These are phyloP conservation scores for Tolypocladium pustulatum DNA, from an alignment of 2,329 filamentous ascomycete genomes.

Conservation along the genomic window DNA sequence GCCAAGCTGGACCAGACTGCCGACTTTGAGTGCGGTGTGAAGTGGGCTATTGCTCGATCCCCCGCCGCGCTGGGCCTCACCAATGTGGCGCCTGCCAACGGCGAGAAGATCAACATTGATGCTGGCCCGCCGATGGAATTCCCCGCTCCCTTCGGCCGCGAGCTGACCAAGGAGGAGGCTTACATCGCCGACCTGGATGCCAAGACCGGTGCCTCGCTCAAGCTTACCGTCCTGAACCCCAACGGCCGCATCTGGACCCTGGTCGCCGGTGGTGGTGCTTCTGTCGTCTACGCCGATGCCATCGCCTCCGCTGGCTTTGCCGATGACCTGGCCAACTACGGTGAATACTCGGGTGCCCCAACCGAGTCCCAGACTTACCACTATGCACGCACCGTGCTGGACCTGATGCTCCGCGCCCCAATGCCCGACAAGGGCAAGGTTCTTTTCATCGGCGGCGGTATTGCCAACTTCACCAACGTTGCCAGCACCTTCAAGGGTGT, in stretches of 20 bases:
- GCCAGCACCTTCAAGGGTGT: constrained; percentile 99
- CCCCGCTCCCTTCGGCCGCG: constrained; percentile 96
- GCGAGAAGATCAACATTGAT: constrained; percentile 80
- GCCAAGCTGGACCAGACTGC: constrained; percentile 99
- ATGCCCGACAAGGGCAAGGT: constrained; percentile 85
- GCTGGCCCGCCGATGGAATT: constrained; percentile 98
- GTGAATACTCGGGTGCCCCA: constrained; percentile 97
- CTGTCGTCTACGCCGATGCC: constrained; percentile 96
- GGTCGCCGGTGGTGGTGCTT: constrained; percentile 97
- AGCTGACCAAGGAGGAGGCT: constrained; percentile 96
- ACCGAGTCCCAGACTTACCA: constrained; percentile 99
- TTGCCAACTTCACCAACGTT: constrained; percentile 99
- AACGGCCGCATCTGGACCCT: constrained; percentile 94
- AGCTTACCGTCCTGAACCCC: constrained; percentile 91
- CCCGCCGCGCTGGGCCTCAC: constrained; percentile 80
- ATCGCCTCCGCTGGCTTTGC: constrained; percentile 95
- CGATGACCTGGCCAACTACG: constrained; percentile 96
- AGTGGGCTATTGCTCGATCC: constrained; percentile 95
- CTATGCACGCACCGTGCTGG: constrained; percentile 93
- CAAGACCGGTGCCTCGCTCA: constrained; percentile 97
- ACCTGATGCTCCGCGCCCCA: constrained; percentile 92
- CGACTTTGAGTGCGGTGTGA: constrained; percentile 97
- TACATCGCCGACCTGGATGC: constrained; percentile 98
- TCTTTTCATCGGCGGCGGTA: constrained; percentile 98
- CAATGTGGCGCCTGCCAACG: constrained; percentile 48